Conservation (phyloP, 176 grass and related monocot genomes). For the Phragmites australis region DNA sequence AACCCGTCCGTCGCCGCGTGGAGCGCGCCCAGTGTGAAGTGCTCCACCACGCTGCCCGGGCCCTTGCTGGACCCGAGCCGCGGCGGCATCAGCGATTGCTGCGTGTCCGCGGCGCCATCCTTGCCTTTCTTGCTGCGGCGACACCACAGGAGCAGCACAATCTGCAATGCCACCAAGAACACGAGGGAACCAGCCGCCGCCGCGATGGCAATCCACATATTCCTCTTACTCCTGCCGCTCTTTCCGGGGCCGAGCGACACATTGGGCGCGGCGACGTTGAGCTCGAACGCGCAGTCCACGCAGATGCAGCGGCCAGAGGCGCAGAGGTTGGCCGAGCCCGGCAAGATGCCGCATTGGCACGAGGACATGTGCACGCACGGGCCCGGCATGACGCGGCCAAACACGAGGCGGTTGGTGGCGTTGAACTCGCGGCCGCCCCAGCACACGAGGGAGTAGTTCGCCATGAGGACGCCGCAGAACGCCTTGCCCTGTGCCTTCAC, state of each 20-base stretch:
- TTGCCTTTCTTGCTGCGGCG: not conserved
- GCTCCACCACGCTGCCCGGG: conserved; percentile 52
- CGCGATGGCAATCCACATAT: conserved; percentile 36
- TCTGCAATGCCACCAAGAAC: conserved; percentile 33
- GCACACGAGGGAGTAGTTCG: conserved; percentile 81
- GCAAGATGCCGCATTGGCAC: conserved; percentile 65
- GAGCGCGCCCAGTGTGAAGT: conserved; percentile 51
- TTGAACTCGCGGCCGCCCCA: conserved; percentile 62
- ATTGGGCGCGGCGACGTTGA: conserved; percentile 24
- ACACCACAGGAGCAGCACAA: conserved; percentile 23
- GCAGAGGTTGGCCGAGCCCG: conserved; percentile 71
- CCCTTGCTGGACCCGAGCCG: conserved; percentile 44
- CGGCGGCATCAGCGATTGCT: not conserved
- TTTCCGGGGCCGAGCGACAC: not conserved
- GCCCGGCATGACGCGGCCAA: conserved; percentile 65
- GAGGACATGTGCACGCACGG: conserved; percentile 46
- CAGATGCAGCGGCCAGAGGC: conserved; percentile 44
- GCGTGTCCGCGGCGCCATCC: not conserved
- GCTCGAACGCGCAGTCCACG: conserved; percentile 53
- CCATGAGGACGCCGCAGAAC: conserved; percentile 72
- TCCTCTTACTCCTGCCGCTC: not conserved
- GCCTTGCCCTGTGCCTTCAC: conserved; percentile 51
- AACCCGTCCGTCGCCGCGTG: conserved; percentile 60
- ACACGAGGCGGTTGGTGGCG: conserved; percentile 52
- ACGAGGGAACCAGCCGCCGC: conserved; percentile 9